Percentiles rank a stretch among this genome's conserved stretches.
Evolutionary conservation across 2,329 filamentous ascomycete genomes (phyloP).

Genomic region (Xylariales sp.): DNA sequence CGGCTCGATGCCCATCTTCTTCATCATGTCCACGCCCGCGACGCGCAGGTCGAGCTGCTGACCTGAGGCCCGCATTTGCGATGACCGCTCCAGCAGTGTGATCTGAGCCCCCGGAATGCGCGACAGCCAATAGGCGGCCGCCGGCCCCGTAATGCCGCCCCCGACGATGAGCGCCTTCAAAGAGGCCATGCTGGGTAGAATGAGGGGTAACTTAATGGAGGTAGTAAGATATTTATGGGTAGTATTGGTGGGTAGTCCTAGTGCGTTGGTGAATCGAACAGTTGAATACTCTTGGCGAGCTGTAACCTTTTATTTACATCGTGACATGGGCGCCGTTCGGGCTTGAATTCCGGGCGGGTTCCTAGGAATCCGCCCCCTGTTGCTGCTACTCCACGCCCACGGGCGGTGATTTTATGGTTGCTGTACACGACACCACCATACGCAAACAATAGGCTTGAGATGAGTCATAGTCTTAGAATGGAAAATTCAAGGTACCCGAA

Average conservation of each 20-base stretch:
- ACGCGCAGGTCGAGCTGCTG: slow-evolving; percentile 59
- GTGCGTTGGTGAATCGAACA: background rate
- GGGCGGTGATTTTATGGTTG: background rate
- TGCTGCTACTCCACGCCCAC: background rate
- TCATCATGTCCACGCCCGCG: slow-evolving; percentile 55
- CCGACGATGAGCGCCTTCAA: slow-evolving; percentile 54
- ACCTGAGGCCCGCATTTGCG: slow-evolving; percentile 53
- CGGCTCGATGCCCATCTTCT: slow-evolving; percentile 53
- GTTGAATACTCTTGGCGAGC: background rate
- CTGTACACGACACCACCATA: background rate
- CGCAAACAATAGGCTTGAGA: background rate
- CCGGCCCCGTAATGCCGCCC: slow-evolving; percentile 54
- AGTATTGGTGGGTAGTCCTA: background rate
- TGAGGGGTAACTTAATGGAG: background rate
- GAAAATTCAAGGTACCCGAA: too few species aligned
- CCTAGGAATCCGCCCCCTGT: slow-evolving; percentile 10
- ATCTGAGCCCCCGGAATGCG: slow-evolving; percentile 45
- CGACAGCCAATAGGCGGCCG: slow-evolving; percentile 58
- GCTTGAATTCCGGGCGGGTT: background rate
- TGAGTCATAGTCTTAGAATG: background rate
- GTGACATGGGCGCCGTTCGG: background rate
- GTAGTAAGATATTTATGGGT: background rate
- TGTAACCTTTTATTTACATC: background rate
- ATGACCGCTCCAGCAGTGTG: slow-evolving; percentile 58
- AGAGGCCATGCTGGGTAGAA: slow-evolving; percentile 41